Evolutionary conservation across 306 rosid species (phyloP), one percentile per base, ranked within the genome.

Genomic region (Luffa acutangula): DNA sequence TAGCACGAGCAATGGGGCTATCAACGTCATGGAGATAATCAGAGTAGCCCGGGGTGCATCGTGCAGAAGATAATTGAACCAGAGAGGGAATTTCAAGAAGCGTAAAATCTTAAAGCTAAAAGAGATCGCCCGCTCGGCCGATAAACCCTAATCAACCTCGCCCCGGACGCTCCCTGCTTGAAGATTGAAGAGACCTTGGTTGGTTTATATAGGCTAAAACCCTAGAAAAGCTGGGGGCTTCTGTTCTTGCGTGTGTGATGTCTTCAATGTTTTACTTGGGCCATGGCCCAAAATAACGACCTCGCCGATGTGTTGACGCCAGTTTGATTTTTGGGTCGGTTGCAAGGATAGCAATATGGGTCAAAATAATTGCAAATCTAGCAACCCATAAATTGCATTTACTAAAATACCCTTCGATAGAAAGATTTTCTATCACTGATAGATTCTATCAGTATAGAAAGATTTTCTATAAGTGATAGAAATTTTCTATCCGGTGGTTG

Each of bases 1-100:
- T 89, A 76, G 92, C 92, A 87, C 89, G 85, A 69, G 87, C 85
- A 80, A 78, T 85, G 90, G 92, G 92, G 90, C 92, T 80, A 85
- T 79, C 87, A 20, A 69, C 89, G 70, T 87, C 90, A 87, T 1
- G 12, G 56, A 42, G 49, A 3, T 14, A 37, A 52, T 87, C 87
- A 77, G 89, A 78, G 87, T 76, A 87, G 90, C 90, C 92, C 92
- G 89, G 90, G 90, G 86, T 84, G 83, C 85, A 46, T 67, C 86
- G 86, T 83, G 92, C 91, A 52, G 52, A 60, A 1, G 1, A 51
- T 15, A 60, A 3, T 39, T 57, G 3, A 36, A n/a, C 0, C 6
- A 1, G 0, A 39, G 0, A 4, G 0, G 31, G 31, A 41, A 0
- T 9, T 21, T 21, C 37, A 25, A 21, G 9, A 62, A 62, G 45